Conservation (phyloP, 1,284 basidiomycete genomes). For the Boletus austroedulis region DNA sequence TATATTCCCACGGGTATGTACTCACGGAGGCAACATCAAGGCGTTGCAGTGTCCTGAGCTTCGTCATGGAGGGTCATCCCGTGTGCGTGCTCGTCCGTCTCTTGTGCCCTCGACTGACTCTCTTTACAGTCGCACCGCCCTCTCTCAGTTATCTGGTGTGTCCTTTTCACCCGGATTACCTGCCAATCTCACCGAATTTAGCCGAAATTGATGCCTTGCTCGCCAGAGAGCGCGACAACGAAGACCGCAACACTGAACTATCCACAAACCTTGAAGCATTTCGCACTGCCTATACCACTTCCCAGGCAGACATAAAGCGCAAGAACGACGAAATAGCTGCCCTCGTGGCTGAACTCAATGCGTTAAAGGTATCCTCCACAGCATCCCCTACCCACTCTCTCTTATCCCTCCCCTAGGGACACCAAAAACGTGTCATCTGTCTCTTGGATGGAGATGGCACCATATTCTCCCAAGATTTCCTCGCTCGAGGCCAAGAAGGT, state of each 20-base stretch:
- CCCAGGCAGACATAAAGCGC: conserved; percentile 21
- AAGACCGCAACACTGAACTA: conserved; percentile 23
- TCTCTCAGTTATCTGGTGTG: conserved; percentile 22
- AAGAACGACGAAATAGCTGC: conserved; percentile 15
- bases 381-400: background rate
- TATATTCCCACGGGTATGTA: conserved; percentile 20
- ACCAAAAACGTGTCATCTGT: conserved; percentile 52
- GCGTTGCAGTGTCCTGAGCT: no score
- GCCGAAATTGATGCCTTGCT: conserved; percentile 31
- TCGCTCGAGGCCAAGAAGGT: conserved; percentile 53
- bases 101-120: background rate
- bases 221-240: conserved; percentile 24
- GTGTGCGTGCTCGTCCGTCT: conserved; percentile 5
- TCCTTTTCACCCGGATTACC: no score
- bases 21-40: no score
- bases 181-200: conserved; percentile 4
- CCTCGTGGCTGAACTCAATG: conserved; percentile 26
- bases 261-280: conserved; percentile 27
- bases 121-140: background rate
- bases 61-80: conserved; percentile 14
- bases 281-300: conserved; percentile 23
- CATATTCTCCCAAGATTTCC: conserved; percentile 53
- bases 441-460: conserved; percentile 68
- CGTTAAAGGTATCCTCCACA: conserved; percentile 20
- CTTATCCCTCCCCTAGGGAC: conserved; percentile 20